A percentile compares a stretch with the other conserved stretches of the same genome.
phyloP scores from a whole-genome alignment of 768 basidiomycete species.

The Hemileccinum rubropunctum region DNA sequence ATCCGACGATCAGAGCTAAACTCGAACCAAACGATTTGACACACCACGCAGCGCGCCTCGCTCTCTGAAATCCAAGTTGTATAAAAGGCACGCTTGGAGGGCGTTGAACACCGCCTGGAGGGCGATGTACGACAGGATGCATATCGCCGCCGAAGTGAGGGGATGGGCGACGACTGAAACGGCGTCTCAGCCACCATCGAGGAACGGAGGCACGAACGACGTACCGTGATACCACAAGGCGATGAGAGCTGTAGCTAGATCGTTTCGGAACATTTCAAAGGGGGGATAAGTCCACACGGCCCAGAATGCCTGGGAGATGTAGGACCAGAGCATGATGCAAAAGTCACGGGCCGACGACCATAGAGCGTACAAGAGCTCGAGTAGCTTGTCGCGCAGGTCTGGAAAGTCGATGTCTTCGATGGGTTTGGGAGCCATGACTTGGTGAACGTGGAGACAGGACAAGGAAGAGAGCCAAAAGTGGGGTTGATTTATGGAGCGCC shows the following conservation, averaged over 20 bases:
- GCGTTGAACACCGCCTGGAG: slow-evolving; percentile 1
- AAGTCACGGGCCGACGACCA: slow-evolving; percentile 3
- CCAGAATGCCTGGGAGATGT: slow-evolving; percentile 5
- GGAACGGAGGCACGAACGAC: not conserved
- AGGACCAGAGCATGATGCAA: slow-evolving; percentile 8
- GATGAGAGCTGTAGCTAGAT: slow-evolving; percentile 8
- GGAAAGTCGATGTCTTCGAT: slow-evolving; percentile 19
- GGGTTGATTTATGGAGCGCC: too few relatives aligned
- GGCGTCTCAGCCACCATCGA: not conserved
- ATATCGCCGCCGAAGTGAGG: slow-evolving; percentile 3
- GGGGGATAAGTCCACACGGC: slow-evolving; percentile 21
- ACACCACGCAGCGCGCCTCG: slow-evolving; percentile 10
- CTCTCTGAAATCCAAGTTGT: slow-evolving; percentile 1
- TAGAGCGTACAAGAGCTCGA: slow-evolving; percentile 10
- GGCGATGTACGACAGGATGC: slow-evolving; percentile 11
- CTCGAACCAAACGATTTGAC: not conserved
- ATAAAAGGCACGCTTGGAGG: not conserved
- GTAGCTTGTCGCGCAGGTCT: slow-evolving; percentile 12
- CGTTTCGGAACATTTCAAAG: slow-evolving; percentile 21
- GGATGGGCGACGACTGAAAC: slow-evolving; percentile 13
- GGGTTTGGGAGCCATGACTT: slow-evolving; percentile 20
- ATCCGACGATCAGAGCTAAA: too few relatives aligned
- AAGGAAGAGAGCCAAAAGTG: not conserved
- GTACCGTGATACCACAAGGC: slow-evolving; percentile 12
- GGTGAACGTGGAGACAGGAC: not conserved